phyloP scores from a whole-genome alignment of 2,329 filamentous ascomycete genomes.

The Rutstroemia sydowiana region DNA sequence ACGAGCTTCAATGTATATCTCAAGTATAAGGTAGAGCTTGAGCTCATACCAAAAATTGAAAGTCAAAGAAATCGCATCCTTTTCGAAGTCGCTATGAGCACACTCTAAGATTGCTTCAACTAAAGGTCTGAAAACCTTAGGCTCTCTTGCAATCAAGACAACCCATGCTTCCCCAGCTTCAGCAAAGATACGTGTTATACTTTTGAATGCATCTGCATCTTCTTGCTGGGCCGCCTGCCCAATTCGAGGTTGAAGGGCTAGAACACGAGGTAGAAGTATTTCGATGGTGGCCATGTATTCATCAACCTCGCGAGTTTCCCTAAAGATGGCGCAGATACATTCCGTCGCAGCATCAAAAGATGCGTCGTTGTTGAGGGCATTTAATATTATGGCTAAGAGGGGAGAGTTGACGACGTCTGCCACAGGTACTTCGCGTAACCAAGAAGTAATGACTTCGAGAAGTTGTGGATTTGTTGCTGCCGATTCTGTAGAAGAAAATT shows the following conservation, averaged over 20 bases:
- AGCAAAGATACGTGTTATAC: conserved; percentile 81
- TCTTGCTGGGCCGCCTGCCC: conserved; percentile 67
- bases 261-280: conserved; percentile 70
- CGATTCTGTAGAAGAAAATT: conserved; percentile 43
- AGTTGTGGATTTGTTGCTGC: conserved; percentile 83
- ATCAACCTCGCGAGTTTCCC: conserved; percentile 89
- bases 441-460: conserved; percentile 92
- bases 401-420: conserved; percentile 77
- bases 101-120: conserved; percentile 93
- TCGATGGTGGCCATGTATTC: conserved; percentile 79
- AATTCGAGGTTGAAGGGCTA: conserved; percentile 71
- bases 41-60: conserved; percentile 98
- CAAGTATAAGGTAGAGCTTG: conserved; percentile 89
- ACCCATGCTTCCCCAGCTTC: conserved; percentile 95
- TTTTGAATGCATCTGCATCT: conserved; percentile 79
- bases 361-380: conserved; percentile 64
- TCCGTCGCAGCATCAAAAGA: conserved; percentile 87
- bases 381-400: conserved; percentile 72
- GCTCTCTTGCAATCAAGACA: conserved; percentile 79
- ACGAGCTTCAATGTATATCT: conserved; percentile 79
- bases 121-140: conserved; percentile 70
- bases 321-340: conserved; percentile 84
- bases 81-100: conserved; percentile 76
- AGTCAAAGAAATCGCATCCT: conserved; percentile 86
- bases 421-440: conserved; percentile 88